These are phyloP conservation scores for Cutaneotrichosporon arboriforme DNA, from an alignment of 1,284 basidiomycete genomes.

Conservation along the genomic window DNA sequence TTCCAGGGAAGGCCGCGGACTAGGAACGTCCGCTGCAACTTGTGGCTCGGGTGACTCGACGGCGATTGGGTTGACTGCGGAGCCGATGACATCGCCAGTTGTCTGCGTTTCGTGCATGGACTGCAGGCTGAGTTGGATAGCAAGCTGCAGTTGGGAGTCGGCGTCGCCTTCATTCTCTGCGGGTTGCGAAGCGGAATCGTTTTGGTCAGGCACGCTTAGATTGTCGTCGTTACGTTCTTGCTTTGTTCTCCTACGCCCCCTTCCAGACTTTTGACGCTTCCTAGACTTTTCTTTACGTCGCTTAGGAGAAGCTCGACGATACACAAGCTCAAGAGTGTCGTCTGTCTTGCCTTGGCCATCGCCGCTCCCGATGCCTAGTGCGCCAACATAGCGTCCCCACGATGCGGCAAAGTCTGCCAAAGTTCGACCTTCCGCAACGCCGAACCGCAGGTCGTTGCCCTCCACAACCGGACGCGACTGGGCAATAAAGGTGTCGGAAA, in stretches of 20 bases:
- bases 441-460: conserved; percentile 36
- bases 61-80: neutral
- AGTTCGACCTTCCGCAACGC: conserved; percentile 23
- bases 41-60: neutral
- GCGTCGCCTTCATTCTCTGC: conserved; percentile 12
- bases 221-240: neutral
- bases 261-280: conserved; percentile 5
- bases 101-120: no score
- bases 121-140: conserved; percentile 23
- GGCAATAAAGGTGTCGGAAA: conserved; percentile 57
- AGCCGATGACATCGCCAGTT: neutral
- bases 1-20: no score
- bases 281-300: conserved; percentile 16
- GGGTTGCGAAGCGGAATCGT: neutral
- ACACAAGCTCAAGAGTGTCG: conserved; percentile 44
- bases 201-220: neutral
- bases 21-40: neutral
- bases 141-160: conserved; percentile 24
- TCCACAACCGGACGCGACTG: conserved; percentile 52
- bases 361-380: conserved; percentile 35
- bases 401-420: conserved; percentile 33
- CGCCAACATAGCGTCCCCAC: conserved; percentile 38
- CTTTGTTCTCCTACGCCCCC: neutral
- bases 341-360: conserved; percentile 24
- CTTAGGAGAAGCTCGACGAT: conserved; percentile 36